A percentile compares a stretch with the other conserved stretches of the same genome.
phyloP scores from a whole-genome alignment of 257 asterid species.

The Penstemon newberryi region DNA sequence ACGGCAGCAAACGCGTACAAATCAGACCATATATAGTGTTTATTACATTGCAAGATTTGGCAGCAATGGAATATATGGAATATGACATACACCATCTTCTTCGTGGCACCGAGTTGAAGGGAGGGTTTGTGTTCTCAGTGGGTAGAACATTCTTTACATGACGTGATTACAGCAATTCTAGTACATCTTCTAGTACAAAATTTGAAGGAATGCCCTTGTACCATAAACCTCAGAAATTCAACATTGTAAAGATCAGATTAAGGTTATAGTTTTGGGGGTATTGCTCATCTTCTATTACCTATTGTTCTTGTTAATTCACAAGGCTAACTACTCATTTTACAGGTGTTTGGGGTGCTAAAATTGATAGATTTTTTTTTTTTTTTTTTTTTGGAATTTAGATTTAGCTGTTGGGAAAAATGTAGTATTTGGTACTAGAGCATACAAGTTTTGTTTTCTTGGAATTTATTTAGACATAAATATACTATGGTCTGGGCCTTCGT shows the following conservation, averaged over 20 bases:
- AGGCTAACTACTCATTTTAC: too few species aligned
- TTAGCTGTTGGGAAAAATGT: too few species aligned
- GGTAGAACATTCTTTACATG: constrained; percentile 12
- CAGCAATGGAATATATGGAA: constrained; percentile 9
- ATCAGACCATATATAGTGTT: neutral
- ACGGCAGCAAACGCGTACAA: neutral
- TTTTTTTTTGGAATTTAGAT: too few species aligned
- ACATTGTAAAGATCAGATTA: constrained; percentile 14
- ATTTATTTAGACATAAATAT: too few species aligned
- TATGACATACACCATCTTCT: neutral
- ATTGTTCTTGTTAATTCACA: neutral
- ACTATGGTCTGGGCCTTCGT: too few species aligned
- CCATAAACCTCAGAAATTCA: constrained; percentile 4
- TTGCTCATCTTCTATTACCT: constrained; percentile 9
- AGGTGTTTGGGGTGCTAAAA: too few species aligned
- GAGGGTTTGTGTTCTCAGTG: neutral
- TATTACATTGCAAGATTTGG: neutral
- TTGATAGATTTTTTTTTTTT: too few species aligned
- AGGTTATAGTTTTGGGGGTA: constrained; percentile 15
- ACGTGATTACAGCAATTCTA: constrained; percentile 17
- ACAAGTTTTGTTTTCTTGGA: too few species aligned
- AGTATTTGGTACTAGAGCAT: too few species aligned
- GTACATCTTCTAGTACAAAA: neutral
- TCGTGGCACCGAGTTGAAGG: neutral
- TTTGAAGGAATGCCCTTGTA: constrained; percentile 19